Evolutionary conservation across 2,329 filamentous ascomycete species (phyloP), one percentile per base, ranked within the genome.

Genomic region (Xylariaceae sp.): DNA sequence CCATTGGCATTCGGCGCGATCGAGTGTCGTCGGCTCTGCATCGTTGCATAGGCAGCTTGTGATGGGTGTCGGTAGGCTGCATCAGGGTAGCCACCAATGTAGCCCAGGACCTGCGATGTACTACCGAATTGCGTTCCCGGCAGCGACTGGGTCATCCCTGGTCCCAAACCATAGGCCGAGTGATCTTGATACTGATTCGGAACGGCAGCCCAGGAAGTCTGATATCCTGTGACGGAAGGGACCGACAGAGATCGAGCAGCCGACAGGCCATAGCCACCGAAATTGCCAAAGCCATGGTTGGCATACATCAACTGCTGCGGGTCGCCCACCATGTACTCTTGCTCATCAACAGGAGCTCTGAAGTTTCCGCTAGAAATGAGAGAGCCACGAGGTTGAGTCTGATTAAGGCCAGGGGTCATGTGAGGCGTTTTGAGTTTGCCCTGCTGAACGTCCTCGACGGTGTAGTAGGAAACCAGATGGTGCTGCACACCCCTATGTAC

Each of bases 391-490:
- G 82, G 81, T 6, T 70, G 64, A 22, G 85, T 67, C 39, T 70
- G 62, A 21, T 66, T 64, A 34, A 83, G 67, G 17, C 63, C 64
- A 1, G 75, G 69, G 47, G 80, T 74, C 43, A 77, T 72, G 1
- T 73, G 67, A 1, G 86, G 87, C 0, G 77, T 76, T 22, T 63
- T 69, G 10, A 92, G 72, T 14, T 63, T 66, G n/a, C 76, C 73
- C 37, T 73, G 70, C 55, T 82, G 75, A n/a, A 90, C 86, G 61
- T 95, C 89, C 5, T 88, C 81, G 10, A 92, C 75, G 35, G 73
- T 88, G 70, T 95, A 95, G 64, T 96, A 96, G 14, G 86, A 91
- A 33, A 95, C 89, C 41, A 96, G 70, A 59, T 95, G 90, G 59
- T 95, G 90, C 2, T 82, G 83, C 2, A 90, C 78, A 2, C 85